Evolutionary conservation across 2,329 filamentous ascomycete species (phyloP), one percentile per base, ranked within the genome.

Genomic region (Hypoxylon sp.): DNA sequence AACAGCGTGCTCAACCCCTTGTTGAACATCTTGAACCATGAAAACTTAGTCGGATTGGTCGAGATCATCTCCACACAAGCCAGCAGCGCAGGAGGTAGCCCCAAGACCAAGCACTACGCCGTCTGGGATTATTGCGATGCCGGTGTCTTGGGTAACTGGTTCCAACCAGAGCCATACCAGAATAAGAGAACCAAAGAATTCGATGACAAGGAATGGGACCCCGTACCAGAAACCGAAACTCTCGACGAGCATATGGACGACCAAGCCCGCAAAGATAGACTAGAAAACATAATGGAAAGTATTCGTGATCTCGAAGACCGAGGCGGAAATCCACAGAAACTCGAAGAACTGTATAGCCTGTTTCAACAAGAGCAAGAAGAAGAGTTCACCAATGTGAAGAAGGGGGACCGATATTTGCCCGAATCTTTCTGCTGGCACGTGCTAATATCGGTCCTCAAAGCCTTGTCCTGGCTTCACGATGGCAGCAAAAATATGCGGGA

Each of bases 401-500:
- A 3, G 9, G n/a, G 16, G 9, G 21, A 38, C 19, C 8, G 19
- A 9, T 78, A 77, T 55, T 62, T 81, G 8, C 79, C 79, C 0
- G 80, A 83, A 58, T 71, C 72, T 2, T 68, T 83, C 8, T 79
- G 79, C 55, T 84, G 80, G 80, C 80, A 83, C 59, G 79, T 83
- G 6, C 69, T 78, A 8, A 63, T 70, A 7, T 76, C 74, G 5
- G 64, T 82, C 35, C 65, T 77, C 9, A 70, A 71, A n/a, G 79
- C 78, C 2, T 69, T 83, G 27, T 65, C 75, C 20, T 82, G 77
- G 71, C 66, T 83, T 13, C 81, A 84, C 61, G 73, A 80, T 32
- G 80, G 80, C 11, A 65, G 42, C 64, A 65, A 3, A 57, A 69
- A 57, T 4, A 13, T 63, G 8, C 55, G 60, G 19, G 51, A 53